Percentiles rank a stretch among this genome's conserved stretches.
These are phyloP conservation scores for Jackrogersella multiformis DNA, from an alignment of 495 filamentous ascomycete species.

Conservation along the genomic window DNA sequence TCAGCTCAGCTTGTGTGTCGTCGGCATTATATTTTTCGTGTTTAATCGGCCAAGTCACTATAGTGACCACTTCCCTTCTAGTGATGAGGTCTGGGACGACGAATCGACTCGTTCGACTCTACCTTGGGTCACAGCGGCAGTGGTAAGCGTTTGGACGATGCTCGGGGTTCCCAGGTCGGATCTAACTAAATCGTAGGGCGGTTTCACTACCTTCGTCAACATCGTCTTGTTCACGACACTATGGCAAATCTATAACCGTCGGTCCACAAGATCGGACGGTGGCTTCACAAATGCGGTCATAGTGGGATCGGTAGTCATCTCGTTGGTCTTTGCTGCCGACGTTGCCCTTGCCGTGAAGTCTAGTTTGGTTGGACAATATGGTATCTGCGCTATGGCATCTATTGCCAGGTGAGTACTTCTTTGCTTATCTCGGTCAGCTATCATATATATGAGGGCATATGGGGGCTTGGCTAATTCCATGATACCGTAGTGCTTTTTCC, in stretches of 20 bases:
- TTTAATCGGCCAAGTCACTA: neutral
- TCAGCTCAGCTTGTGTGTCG: slow-evolving; percentile 16
- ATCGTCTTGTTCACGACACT: slow-evolving; percentile 13
- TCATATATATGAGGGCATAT: neutral
- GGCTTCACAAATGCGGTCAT: slow-evolving; percentile 13
- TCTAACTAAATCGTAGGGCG: slow-evolving; percentile 23
- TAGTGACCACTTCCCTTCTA: slow-evolving; percentile 1
- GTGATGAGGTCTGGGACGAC: slow-evolving; percentile 7
- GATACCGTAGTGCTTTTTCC: neutral
- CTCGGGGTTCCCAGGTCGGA: neutral
- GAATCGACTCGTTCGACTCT: neutral
- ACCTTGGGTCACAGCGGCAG: slow-evolving; percentile 13
- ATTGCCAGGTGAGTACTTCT: neutral
- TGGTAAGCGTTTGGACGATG: slow-evolving; percentile 10
- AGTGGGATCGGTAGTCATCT: neutral
- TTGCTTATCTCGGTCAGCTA: neutral
- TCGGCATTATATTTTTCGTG: neutral
- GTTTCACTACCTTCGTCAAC: slow-evolving; percentile 4
- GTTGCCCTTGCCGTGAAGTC: slow-evolving; percentile 10
- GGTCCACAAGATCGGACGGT: neutral
- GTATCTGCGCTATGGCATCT: slow-evolving; percentile 2
- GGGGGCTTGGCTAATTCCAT: neutral
- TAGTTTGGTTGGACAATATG: neutral
- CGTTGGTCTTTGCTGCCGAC: slow-evolving; percentile 9
- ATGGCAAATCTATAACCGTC: slow-evolving; percentile 5